Base-by-base conservation (phyloP, 106 monocot genomes). In the Agapanthus africanus region DNA sequence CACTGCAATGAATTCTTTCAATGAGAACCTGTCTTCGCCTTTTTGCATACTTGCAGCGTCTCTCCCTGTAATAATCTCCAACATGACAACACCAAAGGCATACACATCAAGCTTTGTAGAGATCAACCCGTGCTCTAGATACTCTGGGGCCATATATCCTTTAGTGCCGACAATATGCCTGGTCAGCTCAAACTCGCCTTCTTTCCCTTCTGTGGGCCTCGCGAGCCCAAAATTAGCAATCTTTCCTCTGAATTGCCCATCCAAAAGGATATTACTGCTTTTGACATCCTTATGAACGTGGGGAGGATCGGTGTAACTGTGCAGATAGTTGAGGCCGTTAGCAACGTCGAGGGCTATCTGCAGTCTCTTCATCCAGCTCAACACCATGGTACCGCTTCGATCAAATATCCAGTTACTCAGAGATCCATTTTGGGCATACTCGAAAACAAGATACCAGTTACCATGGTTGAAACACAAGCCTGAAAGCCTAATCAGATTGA, bases 21-120 rank as follows among this genome's bases (percentile, higher is more conserved):
- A 74, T 21, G 86, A 46, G 27, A 59, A 62, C 63, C 75, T 75
- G 61, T 64, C 14, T 42, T 66, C 26, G 16, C 77, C 66, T 11
- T 42, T 30, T 1, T 14, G 41, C 0, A 41, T 8, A 61, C 21
- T 34, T 37, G 56, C 6, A 35, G 40, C 79, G 16, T 71, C 71
- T 40, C 69, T 83, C 14, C 87, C 87, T 0, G 80, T 74, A 31
- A 87, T n/a, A n/a, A 80, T 50, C 77, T 83, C 87, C 34, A 80
- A 15, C 37, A 87, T 60, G 35, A 83, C 74, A 32, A 80, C 71
- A 0, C 86, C 86, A 57, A 82, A 74, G 1, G 76, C 75, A 64
- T 77, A 82, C 1, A 82, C 82, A 62, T 87, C 86, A 37, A 79
- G 41, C 79, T 79, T 80, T 4, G 74, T 74, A 19, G 87, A 70